Conservation (phyloP, 176 grass and related monocot genomes). For the Bothriochloa decipiens region DNA sequence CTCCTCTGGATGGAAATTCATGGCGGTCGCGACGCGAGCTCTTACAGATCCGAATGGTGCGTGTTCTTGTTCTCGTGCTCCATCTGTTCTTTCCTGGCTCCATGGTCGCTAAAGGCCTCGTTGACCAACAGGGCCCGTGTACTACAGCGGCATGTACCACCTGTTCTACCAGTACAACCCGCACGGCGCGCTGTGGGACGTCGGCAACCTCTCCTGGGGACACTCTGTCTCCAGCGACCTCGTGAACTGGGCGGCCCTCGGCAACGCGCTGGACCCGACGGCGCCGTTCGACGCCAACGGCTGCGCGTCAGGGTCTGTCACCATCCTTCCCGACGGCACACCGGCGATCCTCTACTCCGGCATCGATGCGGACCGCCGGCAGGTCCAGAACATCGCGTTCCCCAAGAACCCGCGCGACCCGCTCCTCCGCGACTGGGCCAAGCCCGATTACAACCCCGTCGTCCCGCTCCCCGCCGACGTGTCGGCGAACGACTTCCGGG, state of each 20-base stretch:
- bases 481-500: slow-evolving; percentile 46
- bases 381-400: slow-evolving; percentile 64
- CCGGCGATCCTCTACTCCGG: slow-evolving; percentile 61
- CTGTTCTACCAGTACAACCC: slow-evolving; percentile 89
- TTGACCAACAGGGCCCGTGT: slow-evolving; percentile 60
- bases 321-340: slow-evolving; percentile 33
- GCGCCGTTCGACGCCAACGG: slow-evolving; percentile 56
- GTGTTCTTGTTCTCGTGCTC: not conserved
- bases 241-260: slow-evolving; percentile 56
- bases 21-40: not conserved
- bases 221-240: slow-evolving; percentile 80
- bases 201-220: slow-evolving; percentile 68
- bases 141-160: slow-evolving; percentile 67
- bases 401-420: slow-evolving; percentile 47
- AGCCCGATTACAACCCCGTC: not conserved
- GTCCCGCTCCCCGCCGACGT: slow-evolving; percentile 17
- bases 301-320: slow-evolving; percentile 50
- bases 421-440: slow-evolving; percentile 39
- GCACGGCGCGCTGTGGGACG: slow-evolving; percentile 49
- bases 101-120: not conserved
- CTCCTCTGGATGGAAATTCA: not conserved
- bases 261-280: slow-evolving; percentile 40
- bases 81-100: not conserved
- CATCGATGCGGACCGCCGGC: slow-evolving; percentile 6
- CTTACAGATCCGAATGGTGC: slow-evolving; percentile 74